A percentile compares a stretch with the other conserved stretches of the same genome.
Conservation (phyloP, 2,329 filamentous ascomycete genomes). For the Aureobasidium sp. region DNA sequence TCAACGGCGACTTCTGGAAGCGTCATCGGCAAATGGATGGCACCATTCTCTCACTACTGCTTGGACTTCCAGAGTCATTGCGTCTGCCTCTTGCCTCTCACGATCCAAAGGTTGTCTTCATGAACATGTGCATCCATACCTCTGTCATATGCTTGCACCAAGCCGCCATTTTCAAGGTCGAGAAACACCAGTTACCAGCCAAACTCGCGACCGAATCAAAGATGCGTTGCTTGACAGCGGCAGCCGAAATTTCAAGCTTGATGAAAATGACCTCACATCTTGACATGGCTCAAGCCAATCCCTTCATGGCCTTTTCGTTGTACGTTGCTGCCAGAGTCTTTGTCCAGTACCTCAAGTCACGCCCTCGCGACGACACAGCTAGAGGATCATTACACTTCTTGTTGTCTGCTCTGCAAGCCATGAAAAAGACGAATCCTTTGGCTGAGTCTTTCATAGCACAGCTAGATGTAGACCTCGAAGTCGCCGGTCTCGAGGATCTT, state of each 20-base stretch:
- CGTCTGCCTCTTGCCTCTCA: slow-evolving; percentile 69
- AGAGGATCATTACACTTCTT: slow-evolving; percentile 83
- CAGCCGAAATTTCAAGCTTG: slow-evolving; percentile 86
- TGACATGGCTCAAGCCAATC: slow-evolving; percentile 88
- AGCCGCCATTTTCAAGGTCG: slow-evolving; percentile 94
- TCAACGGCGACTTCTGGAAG: slow-evolving; percentile 94
- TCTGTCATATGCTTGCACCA: slow-evolving; percentile 97
- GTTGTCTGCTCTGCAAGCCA: slow-evolving; percentile 78
- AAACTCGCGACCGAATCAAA: slow-evolving; percentile 85
- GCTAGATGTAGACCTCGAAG: slow-evolving; percentile 83
- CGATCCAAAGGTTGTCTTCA: slow-evolving; percentile 81
- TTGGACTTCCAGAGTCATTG: slow-evolving; percentile 72
- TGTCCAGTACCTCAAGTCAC: slow-evolving; percentile 89
- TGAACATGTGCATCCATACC: slow-evolving; percentile 95
- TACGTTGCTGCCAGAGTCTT: slow-evolving; percentile 96
- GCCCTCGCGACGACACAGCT: slow-evolving; percentile 75
- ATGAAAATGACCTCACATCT: slow-evolving; percentile 93
- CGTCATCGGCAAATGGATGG: slow-evolving; percentile 85
- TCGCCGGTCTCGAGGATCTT: slow-evolving; percentile 49
- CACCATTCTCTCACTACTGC: slow-evolving; percentile 76
- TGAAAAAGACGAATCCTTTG: slow-evolving; percentile 81
- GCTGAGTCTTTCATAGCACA: slow-evolving; percentile 94
- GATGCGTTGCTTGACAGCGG: slow-evolving; percentile 83
- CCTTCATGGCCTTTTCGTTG: slow-evolving; percentile 89
- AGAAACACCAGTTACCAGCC: slow-evolving; percentile 72